These are phyloP conservation scores for Yarrowia osloensis DNA, from an alignment of 805 yeast genomes.

Conservation along the genomic window DNA sequence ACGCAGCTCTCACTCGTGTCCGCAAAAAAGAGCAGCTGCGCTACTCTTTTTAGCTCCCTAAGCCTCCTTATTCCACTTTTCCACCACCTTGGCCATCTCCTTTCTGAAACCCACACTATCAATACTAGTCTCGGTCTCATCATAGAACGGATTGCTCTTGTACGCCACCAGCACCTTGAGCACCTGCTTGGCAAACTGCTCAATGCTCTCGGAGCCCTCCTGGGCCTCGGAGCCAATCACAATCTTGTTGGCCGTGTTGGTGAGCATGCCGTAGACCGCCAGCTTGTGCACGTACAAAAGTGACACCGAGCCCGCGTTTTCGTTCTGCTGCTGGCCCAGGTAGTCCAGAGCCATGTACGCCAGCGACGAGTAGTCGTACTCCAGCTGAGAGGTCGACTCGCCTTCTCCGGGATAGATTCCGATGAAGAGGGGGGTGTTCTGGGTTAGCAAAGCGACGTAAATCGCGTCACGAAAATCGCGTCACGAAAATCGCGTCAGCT, in stretches of 20 bases:
- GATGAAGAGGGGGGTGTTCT: constrained; percentile 27
- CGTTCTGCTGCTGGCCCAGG: constrained; percentile 16
- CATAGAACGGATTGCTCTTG: constrained; percentile 28
- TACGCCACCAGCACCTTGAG: constrained; percentile 24
- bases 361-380: constrained; percentile 25
- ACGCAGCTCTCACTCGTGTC: no score
- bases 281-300: constrained; percentile 31
- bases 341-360: constrained; percentile 31
- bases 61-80: background rate
- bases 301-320: background rate
- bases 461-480: no score
- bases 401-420: constrained; percentile 26
- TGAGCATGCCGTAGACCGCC: constrained; percentile 43
- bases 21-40: background rate
- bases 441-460: background rate
- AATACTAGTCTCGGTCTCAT: constrained; percentile 18
- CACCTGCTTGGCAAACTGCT: constrained; percentile 9
- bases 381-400: constrained; percentile 3
- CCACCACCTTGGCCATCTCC: constrained; percentile 22
- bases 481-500: no score
- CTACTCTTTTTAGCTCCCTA: background rate
- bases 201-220: constrained; percentile 31
- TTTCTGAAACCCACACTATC: background rate
- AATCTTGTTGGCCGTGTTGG: constrained; percentile 42
- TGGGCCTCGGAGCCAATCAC: constrained; percentile 41